These are phyloP conservation scores for Hyaloscypha finlandica DNA, from an alignment of 495 filamentous ascomycete species.

Conservation along the genomic window DNA sequence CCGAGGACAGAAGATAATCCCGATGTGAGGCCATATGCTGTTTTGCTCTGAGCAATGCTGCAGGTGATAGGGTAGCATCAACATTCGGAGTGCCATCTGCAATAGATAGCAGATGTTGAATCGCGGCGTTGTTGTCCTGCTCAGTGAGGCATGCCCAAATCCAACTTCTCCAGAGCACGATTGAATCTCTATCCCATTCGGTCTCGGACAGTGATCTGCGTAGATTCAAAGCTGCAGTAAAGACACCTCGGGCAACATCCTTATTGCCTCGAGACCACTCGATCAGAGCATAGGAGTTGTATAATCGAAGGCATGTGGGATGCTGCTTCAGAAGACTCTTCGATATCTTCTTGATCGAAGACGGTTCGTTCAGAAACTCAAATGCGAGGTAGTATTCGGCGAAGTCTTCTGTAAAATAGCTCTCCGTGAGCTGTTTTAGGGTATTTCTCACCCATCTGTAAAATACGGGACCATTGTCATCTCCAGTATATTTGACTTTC, in stretches of 20 bases:
- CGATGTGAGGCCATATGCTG: conserved; percentile 58
- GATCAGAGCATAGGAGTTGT: conserved; percentile 76
- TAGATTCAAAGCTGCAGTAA: conserved; percentile 65
- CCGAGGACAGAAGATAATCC: conserved; percentile 55
- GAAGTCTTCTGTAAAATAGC: conserved; percentile 49
- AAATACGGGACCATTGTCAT: conserved; percentile 16
- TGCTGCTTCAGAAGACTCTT: conserved; percentile 71
- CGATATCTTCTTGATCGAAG: conserved; percentile 66
- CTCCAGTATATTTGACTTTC: conserved; percentile 11
- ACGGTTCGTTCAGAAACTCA: conserved; percentile 57
- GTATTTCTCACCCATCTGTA: conserved; percentile 27
- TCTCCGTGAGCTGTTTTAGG: conserved; percentile 56
- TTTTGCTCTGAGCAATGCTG: conserved; percentile 54
- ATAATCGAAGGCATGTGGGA: conserved; percentile 65
- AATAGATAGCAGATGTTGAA: conserved; percentile 34
- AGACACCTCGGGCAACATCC: conserved; percentile 61
- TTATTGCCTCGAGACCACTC: conserved; percentile 60
- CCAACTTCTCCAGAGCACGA: conserved; percentile 69
- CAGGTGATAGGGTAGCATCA: conserved; percentile 26
- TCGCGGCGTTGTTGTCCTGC: conserved; percentile 46
- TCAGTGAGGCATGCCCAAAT: conserved; percentile 65
- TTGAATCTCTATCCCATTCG: conserved; percentile 13
- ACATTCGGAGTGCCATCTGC: conserved; percentile 29
- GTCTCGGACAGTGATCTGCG: conserved; percentile 41
- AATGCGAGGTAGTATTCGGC: conserved; percentile 75